Base-by-base conservation (phyloP, 345 rosid genomes). In the Brassica incana region DNA sequence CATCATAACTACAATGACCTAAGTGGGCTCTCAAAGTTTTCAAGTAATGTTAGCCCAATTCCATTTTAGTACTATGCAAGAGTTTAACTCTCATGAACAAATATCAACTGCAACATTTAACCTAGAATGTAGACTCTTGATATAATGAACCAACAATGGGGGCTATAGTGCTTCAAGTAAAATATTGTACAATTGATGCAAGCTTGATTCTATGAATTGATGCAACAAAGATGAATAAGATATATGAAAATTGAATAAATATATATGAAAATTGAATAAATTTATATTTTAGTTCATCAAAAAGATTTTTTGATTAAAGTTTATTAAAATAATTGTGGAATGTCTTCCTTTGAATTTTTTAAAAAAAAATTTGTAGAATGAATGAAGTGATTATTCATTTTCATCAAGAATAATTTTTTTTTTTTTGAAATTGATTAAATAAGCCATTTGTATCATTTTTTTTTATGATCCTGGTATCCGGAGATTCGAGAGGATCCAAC, bases 21-120 rank as follows among this genome's bases (percentile, higher is more conserved):
- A 29, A 29, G 29, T 63, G 69, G 61, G 69, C 48, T 73, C 33
- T 43, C 60, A 5, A 43, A 58, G 1, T 3, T 35, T 71, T 62
- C 60, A 62, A 73, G 29, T 29, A 40, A 50, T 15, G 30, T 72
- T 61, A 27, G 43, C 76, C 77, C 60, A 60, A 25, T 5, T 38
- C 0, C 2, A 36, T 35, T 20, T 36, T 18, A 15, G 43, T 33
- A 32, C 43, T 15, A 30, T 50, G 27, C 16, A 32, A 54, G 18
- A 54, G 10, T 70, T 54, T 30, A 3, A 29, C 18, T 68, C 6
- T 12, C 36, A 27, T 29, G 18, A 27, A 29, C 66, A 62, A 62
- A 29, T 33, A 33, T 33, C 25, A 11, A 15, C 25, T 14, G 40
- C 66, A 63, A 63, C 38, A n/a, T 30, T 63, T 30, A 25, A 3